Evolutionary conservation across 768 basidiomycete species (phyloP), one percentile per base, ranked within the genome.

Genomic region (Russula ochroleuca): DNA sequence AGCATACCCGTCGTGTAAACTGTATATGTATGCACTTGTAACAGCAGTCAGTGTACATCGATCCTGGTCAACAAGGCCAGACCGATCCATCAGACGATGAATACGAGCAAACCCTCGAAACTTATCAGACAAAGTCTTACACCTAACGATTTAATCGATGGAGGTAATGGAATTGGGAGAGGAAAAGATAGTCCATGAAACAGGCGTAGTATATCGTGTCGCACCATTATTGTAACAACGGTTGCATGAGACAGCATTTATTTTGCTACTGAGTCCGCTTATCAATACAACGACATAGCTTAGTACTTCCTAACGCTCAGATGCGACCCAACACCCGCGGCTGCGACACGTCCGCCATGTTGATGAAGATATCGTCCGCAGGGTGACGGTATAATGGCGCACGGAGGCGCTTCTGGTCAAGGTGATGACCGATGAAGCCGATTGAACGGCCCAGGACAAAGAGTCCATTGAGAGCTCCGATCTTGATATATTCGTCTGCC

Each of bases 401-500:
- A 66, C 88, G 86, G 73, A 96, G 85, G 69, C 94, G 84, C 83
- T 94, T 95, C 83, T 98, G 96, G 80, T 98, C 96, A 54, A 94
- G 85, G 73, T 92, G 92, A 79, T 92, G 93, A 45, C 94, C 94
- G 71, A 96, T 94, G 84, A 98, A 97, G 68, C 95, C 96, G 75
- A 97, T 97, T 75, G 90, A 93, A 69, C 96, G 92, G 52, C 96
- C 96, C 59, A 98, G 87, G 51, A 99, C 96, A 78, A 98, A 98
- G 63, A 99, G 81, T 62, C 95, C 96, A 73, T 98, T 98, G 62
- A 99, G 83, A 3, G 91, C 90, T 58, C 94, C 94, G 67, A 94
- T 94, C 83, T 92, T 94, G 80, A 93, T 93, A 81, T 98, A 98
- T 77, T 98, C 96, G 60, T 94, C 89, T 7, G 94, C 95, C 77